Evolutionary conservation across 1,284 basidiomycete genomes (phyloP).

Genomic region (Ceratobasidium sp.): DNA sequence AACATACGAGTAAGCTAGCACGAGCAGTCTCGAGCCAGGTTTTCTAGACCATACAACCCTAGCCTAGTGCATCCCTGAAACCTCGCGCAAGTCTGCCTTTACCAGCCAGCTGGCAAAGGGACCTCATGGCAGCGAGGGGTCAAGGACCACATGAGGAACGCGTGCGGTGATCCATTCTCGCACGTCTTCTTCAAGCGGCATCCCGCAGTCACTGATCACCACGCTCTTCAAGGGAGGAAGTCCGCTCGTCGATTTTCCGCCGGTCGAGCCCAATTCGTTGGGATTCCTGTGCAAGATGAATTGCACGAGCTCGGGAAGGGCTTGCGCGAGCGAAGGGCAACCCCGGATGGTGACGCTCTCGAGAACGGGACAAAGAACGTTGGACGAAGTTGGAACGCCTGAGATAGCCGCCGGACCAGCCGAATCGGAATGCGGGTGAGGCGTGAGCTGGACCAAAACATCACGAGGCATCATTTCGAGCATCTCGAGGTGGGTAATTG

Average conservation of each 20-base stretch:
- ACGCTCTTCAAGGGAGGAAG: conserved; percentile 32
- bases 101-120: background rate
- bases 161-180: conserved; percentile 36
- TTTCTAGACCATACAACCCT: background rate
- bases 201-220: conserved; percentile 31
- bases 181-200: conserved; percentile 38
- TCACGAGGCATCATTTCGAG: conserved; percentile 40
- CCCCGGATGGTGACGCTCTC: conserved; percentile 35
- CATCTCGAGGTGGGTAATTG: conserved; percentile 40
- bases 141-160: conserved; percentile 37
- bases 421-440: conserved; percentile 21
- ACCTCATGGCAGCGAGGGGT: conserved; percentile 22
- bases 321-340: conserved; percentile 28
- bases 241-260: background rate
- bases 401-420: background rate
- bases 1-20: background rate
- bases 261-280: conserved; percentile 8
- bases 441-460: conserved; percentile 34
- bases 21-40: background rate
- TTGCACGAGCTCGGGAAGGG: conserved; percentile 27
- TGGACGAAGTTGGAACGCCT: conserved; percentile 1
- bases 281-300: conserved; percentile 38
- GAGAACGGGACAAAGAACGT: conserved; percentile 32
- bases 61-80: background rate
- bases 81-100: background rate